Base-by-base conservation (phyloP, 768 basidiomycete genomes). In the Pulveroboletus sp. region DNA sequence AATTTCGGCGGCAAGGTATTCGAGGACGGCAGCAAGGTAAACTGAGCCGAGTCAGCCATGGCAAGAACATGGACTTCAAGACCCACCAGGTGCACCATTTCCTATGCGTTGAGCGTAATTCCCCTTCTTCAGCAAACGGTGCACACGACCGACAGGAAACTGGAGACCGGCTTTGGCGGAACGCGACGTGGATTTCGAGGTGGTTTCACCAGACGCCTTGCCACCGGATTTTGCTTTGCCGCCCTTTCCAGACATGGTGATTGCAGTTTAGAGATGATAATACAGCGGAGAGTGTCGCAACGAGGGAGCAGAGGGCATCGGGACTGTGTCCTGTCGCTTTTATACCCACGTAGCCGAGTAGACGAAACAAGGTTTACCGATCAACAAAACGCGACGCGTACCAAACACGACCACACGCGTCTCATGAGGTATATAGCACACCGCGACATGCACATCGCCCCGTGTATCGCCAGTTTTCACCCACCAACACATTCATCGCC, bases 161-260 rank as follows among this genome's bases (percentile, higher is more conserved):
- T 72, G 71, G 38, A 72, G 70, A 9, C 71, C 71, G 17, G 71
- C 71, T 50, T 72, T 72, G 50, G 72, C 65, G 5, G 72, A 73
- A 47, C 71, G 71, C 3, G 71, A 73, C 33, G 55, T 53, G 1
- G 72, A 66, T 39, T 72, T 72, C 43, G 60, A 33, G 1, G 37
- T 14, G 9, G 53, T 5, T 3, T 69, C 71, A 54, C 71, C 72
- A 10, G 69, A 55, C n/a, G 81, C 74, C 59, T 80, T 81, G 60
- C 87, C 82, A 60, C 85, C 86, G 46, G 84, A 79, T 57, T 81
- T 75, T 40, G 84, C 81, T 70, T 88, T 88, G 27, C 72, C 72
- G 29, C 69, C 62, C 59, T 70, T 77, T 47, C 71, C 68, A 64
- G 72, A 70, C 69, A 67, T 67, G 47, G 44, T 59, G 36, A 62